Evolutionary conservation across 2,329 filamentous ascomycete species (phyloP).

Genomic region (Didymella glomerata): DNA sequence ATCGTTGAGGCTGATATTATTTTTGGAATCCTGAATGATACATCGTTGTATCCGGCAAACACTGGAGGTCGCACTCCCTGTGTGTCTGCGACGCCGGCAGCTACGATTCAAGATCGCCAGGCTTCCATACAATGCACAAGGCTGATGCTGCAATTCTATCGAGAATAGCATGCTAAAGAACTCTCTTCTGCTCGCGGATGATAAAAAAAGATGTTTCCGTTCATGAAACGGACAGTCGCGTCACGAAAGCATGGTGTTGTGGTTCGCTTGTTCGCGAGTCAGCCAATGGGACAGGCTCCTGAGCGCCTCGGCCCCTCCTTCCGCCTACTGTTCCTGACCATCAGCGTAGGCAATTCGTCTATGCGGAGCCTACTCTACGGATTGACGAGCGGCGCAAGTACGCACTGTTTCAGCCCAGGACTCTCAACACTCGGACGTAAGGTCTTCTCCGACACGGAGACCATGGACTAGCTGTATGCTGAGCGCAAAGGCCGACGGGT

Average conservation of each 20-base stretch:
- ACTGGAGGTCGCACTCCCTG: slow-evolving; percentile 6
- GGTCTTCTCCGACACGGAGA: slow-evolving; percentile 41
- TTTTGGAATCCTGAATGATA: slow-evolving; percentile 2
- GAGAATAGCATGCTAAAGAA: slow-evolving; percentile 19
- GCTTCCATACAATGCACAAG: background rate
- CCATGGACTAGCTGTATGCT: slow-evolving; percentile 35
- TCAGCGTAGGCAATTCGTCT: slow-evolving; percentile 35
- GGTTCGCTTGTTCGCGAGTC: slow-evolving; percentile 20
- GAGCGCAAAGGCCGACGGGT: slow-evolving; percentile 28
- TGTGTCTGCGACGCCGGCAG: slow-evolving; percentile 8
- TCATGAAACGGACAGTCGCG: slow-evolving; percentile 28
- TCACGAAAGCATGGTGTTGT: slow-evolving; percentile 32
- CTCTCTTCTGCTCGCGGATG: slow-evolving; percentile 14
- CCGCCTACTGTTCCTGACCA: slow-evolving; percentile 24
- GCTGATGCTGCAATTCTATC: background rate
- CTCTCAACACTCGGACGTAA: slow-evolving; percentile 36
- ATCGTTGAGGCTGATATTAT: slow-evolving; percentile 8
- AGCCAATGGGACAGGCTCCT: slow-evolving; percentile 30
- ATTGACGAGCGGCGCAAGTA: slow-evolving; percentile 36
- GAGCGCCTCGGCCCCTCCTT: slow-evolving; percentile 42
- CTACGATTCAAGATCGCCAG: background rate
- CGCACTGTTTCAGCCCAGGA: slow-evolving; percentile 40
- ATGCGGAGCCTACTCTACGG: slow-evolving; percentile 40
- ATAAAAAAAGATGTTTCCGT: slow-evolving; percentile 26
- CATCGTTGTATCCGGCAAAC: background rate